Base-by-base conservation (phyloP, 257 asterid species). In the Lycium ferocissimum region DNA sequence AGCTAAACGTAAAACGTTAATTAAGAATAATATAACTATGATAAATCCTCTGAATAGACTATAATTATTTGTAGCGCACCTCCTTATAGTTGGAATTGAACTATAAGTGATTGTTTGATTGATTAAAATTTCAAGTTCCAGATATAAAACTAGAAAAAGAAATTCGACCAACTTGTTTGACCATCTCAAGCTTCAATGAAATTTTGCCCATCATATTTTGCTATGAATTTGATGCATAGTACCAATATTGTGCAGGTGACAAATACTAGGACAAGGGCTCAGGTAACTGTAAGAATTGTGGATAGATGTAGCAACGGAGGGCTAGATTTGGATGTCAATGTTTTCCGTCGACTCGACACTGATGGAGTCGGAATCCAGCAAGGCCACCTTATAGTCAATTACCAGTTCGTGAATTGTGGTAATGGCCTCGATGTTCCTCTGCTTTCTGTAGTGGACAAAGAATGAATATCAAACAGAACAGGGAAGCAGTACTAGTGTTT, bases 221-320 rank as follows among this genome's bases (percentile, higher is more conserved):
- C 69, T 20, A 62, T 20, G 35, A 62, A 22, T 62, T 62, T 9
- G 6, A 9, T n/a, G 0, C 6, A 62, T 22, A 38, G 2, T 22
- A 62, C 14, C 9, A 62, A 62, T 8, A 22, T 62, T 6, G 18
- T 57, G 67, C 82, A 87, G 90, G 90, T 88, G 49, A 88, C 89
- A 2, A 86, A 86, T 20, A 88, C 72, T 2, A 84, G 82, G 22
- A 86, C 89, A 0, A 45, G 87, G 69, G 65, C 85, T 4, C 86
- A 59, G 40, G 86, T 2, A 9, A 85, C 85, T 3, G 85, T 84
- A 37, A 86, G 91, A 13, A 86, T 86, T 11, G 87, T 88, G 10
- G 88, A 88, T 79, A 89, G 80, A 53, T 86, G 91, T 54, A 53
- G 78, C 9, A 86, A 86, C 62, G 87, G 91, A 43, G 89, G 89